A percentile compares a stretch with the other conserved stretches of the same genome.
phyloP scores from a whole-genome alignment of 164 flowering plant genomes.

The Stephania yunnanensis region DNA sequence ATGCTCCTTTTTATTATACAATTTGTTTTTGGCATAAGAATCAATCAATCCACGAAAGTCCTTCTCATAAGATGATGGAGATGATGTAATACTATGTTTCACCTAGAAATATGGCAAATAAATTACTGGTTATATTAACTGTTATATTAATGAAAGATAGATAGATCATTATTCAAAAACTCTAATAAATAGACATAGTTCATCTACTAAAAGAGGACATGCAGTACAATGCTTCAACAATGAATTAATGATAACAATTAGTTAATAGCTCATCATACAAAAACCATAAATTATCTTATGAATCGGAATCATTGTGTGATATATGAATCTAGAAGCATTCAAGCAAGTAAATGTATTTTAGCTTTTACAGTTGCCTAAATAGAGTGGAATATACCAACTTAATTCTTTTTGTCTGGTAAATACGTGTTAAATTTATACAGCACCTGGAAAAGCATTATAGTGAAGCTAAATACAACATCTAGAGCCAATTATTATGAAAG shows the following conservation, averaged over 20 bases:
- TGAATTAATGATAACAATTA: background rate
- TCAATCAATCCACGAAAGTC: slow-evolving; percentile 60
- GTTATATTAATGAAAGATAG: background rate
- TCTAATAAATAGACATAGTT: background rate
- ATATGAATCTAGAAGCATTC: background rate
- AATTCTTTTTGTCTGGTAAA: background rate
- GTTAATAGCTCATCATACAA: background rate
- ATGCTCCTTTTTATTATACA: slow-evolving; percentile 18
- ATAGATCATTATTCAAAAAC: background rate
- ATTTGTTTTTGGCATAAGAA: slow-evolving; percentile 33
- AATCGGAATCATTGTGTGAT: background rate
- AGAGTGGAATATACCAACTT: background rate
- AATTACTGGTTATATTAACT: background rate
- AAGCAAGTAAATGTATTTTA: background rate
- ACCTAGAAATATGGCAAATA: slow-evolving; percentile 40
- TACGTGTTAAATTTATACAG: background rate
- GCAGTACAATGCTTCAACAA: background rate
- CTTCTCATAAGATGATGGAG: slow-evolving; percentile 46
- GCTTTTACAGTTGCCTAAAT: background rate
- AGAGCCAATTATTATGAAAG: slow-evolving; percentile 1
- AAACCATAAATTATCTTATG: background rate
- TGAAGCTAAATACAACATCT: background rate
- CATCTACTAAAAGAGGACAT: background rate
- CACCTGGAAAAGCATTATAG: background rate
- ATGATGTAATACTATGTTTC: slow-evolving; percentile 66